Conservation (phyloP, 208 protist species). For the Leishmania amazonensis region DNA sequence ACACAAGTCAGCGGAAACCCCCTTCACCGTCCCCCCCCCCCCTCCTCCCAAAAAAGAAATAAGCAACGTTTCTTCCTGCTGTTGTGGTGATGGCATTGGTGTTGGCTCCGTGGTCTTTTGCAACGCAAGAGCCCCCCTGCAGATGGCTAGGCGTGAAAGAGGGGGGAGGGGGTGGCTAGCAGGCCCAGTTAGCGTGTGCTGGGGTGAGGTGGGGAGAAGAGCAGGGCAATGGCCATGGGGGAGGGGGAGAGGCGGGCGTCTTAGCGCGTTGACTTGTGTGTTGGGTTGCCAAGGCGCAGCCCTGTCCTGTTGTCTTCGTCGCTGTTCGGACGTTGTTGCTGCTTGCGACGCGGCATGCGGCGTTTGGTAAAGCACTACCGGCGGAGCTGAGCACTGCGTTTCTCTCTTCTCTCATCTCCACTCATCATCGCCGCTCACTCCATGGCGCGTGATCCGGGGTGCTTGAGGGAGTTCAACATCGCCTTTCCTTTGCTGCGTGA, state of each 20-base stretch:
- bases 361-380: neutral
- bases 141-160: neutral
- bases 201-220: neutral
- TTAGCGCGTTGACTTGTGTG: neutral
- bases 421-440: neutral
- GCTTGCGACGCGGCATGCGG: neutral
- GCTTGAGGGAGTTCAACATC: neutral
- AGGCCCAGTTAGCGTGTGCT: neutral
- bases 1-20: too few species aligned
- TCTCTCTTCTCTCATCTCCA: neutral
- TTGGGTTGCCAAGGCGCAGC: neutral
- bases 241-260: neutral
- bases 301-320: neutral
- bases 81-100: neutral
- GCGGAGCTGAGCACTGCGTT: neutral
- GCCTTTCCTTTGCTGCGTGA: neutral
- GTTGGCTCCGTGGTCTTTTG: too few species aligned
- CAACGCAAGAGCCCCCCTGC: too few species aligned
- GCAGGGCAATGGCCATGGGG: neutral
- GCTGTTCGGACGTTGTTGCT: neutral
- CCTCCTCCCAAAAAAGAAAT: too few species aligned
- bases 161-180: neutral
- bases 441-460: neutral
- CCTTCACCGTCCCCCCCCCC: too few species aligned
- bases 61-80: too few species aligned